Conservation (phyloP, 2,329 filamentous ascomycete genomes). For the Ascochyta clinopodiicola region DNA sequence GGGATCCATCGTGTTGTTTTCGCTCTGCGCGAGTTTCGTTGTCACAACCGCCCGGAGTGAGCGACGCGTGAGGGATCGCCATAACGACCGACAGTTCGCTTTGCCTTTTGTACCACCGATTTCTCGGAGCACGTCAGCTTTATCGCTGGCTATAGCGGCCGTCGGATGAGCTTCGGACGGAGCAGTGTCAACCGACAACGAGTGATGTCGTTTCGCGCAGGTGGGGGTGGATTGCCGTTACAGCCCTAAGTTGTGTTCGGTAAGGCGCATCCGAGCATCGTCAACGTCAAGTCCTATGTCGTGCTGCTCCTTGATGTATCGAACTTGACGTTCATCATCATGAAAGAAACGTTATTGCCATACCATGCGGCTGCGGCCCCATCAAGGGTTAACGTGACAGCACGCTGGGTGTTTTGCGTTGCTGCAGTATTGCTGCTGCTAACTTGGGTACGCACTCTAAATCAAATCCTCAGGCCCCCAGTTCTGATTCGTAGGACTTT, state of each 20-base stretch:
- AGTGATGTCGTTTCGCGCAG: neutral
- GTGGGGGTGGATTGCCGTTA: neutral
- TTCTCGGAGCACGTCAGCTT: constrained; percentile 11
- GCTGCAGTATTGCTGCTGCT: constrained; percentile 5
- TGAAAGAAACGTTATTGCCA: constrained; percentile 9
- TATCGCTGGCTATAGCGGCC: constrained; percentile 7
- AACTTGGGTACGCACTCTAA: constrained; percentile 5
- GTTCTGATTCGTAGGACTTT: too few relatives aligned
- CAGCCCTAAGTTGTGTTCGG: neutral
- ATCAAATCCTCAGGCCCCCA: neutral
- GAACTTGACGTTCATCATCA: neutral
- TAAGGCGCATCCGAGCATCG: constrained; percentile 8
- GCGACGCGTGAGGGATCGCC: neutral
- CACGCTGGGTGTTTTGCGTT: constrained; percentile 7
- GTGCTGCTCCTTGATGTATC: too few relatives aligned
- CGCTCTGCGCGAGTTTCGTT: neutral
- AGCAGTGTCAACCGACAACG: neutral
- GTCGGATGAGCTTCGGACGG: constrained; percentile 3
- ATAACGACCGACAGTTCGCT: neutral
- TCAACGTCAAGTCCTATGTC: neutral
- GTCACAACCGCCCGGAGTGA: neutral
- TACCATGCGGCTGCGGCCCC: neutral
- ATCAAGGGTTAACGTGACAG: neutral
- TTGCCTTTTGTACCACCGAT: constrained; percentile 12
- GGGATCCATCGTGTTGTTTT: neutral